Evolutionary conservation across 163 green algal species (phyloP).

Genomic region (Scenedesmus sp.): DNA sequence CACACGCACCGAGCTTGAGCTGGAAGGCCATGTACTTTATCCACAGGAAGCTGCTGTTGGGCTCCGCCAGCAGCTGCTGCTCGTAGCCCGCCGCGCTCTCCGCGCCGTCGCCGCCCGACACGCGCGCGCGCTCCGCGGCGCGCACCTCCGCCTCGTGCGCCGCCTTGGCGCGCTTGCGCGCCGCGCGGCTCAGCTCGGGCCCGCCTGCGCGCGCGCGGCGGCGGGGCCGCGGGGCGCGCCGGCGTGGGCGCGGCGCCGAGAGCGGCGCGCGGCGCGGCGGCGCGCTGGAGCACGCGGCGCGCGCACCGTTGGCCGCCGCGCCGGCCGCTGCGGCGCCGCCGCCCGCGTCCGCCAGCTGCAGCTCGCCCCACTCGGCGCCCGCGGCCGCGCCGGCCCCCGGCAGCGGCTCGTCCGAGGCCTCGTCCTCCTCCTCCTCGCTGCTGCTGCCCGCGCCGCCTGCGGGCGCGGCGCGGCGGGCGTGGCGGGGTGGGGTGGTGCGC

Average conservation of each 20-base stretch:
- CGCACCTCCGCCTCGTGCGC: conserved; percentile 72
- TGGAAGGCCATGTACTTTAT: conserved; percentile 96
- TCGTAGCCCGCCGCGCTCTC: conserved; percentile 82
- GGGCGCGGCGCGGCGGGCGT: too few species aligned
- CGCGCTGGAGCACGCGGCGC: too few species aligned
- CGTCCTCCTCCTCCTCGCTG: conserved; percentile 36
- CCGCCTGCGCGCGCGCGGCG: background rate
- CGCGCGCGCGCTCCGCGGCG: conserved; percentile 55
- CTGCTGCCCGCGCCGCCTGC: too few species aligned
- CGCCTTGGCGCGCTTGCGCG: conserved; percentile 67
- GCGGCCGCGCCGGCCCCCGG: background rate
- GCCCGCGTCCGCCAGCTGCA: background rate
- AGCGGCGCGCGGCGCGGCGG: too few species aligned
- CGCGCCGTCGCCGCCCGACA: conserved; percentile 58
- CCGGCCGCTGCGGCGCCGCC: too few species aligned
- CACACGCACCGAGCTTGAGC: conserved; percentile 81
- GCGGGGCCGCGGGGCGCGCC: too few species aligned
- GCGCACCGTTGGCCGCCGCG: too few species aligned
- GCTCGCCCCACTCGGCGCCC: background rate
- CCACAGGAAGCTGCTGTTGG: conserved; percentile 89
- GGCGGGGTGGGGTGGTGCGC: too few species aligned
- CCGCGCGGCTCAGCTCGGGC: conserved; percentile 15
- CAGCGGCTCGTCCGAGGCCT: too few species aligned
- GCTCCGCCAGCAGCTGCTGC: conserved; percentile 75
- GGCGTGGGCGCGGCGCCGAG: too few species aligned